Evolutionary conservation across 2,329 filamentous ascomycete species (phyloP), one percentile per base, ranked within the genome.

Genomic region (Hypoxylon sp.): DNA sequence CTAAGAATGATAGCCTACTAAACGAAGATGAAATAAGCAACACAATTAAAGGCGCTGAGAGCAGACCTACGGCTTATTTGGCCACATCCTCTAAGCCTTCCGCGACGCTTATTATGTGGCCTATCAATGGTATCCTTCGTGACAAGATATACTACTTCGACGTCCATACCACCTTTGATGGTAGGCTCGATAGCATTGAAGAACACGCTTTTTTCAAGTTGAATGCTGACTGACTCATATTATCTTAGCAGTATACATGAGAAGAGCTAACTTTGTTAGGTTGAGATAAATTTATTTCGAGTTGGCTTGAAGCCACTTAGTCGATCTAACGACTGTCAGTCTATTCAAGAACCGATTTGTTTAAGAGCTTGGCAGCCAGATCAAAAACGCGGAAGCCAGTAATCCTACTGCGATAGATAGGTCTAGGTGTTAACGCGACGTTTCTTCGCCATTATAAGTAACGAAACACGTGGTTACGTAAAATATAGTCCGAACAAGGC

Each of bases 91-190:
- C 4, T 5, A 35, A n/a, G 21, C 32, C 10, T n/a, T 2, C 5
- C 8, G 27, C 51, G n/a, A 37, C 10, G 37, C 52, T 2, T 11
- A 10, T 54, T 13, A 5, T 35, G 19, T 6, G 19, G 10, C 37
- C 35, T 54, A 11, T 46, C 32, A 31, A 60, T 44, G 39, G 50
- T 39, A 35, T 60, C 10, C 27, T 65, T 6, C 55, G n/a, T 3
- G 29, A 17, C 2, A 27, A 21, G 13, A 31, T 13, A 13, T 64
- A 58, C 15, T 64, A 31, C 5, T 19, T 64, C 8, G 31, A 62
- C n/a, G 31, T 64, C 3, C 35, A 35, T 5, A 3, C 6, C 11
- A 21, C 8, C 8, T 3, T 10, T 52, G 3, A 52, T 4, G 27
- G 46, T 56, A 51, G 11, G 47, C 17, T 48, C 27, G 47, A 42